phyloP scores from a whole-genome alignment of 2,329 filamentous ascomycete species.

The Aureobasidium leucospermi region DNA sequence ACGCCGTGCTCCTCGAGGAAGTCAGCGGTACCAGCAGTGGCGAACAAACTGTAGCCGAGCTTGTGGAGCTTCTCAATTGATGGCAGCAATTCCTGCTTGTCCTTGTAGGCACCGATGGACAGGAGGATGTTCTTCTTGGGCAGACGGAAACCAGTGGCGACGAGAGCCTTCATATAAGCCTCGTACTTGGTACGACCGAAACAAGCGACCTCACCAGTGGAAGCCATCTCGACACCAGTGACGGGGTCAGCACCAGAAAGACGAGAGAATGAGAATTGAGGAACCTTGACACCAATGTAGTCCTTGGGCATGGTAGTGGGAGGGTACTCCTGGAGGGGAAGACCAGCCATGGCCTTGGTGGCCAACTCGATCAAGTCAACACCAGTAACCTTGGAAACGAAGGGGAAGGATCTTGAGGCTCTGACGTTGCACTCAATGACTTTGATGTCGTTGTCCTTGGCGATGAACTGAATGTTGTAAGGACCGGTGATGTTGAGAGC shows the following conservation, averaged over 20 bases:
- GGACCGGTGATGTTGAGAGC: conserved; percentile 94
- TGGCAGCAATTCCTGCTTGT: conserved; percentile 95
- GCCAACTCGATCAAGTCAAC: conserved; percentile 98
- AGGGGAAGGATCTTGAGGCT: conserved; percentile 92
- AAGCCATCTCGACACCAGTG: conserved; percentile 97
- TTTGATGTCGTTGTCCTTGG: conserved; percentile 99
- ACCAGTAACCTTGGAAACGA: conserved; percentile 97
- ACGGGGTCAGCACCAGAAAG: conserved; percentile 94
- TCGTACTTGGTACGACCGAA: conserved; percentile 96
- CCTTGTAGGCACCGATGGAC: conserved; percentile 94
- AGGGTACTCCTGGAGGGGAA: conserved; percentile 77
- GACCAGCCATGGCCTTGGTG: conserved; percentile 88
- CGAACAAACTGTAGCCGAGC: conserved; percentile 91
- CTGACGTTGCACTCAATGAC: conserved; percentile 99
- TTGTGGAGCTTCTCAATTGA: conserved; percentile 84
- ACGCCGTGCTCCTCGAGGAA: conserved; percentile 91
- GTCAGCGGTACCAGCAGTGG: conserved; percentile 92
- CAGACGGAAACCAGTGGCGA: conserved; percentile 93
- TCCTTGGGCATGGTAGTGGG: conserved; percentile 65
- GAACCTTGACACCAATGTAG: conserved; percentile 94
- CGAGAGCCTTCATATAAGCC: conserved; percentile 90
- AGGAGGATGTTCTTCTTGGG: conserved; percentile 92
- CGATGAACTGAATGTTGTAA: conserved; percentile 99
- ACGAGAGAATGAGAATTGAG: conserved; percentile 97
- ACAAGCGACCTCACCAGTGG: conserved; percentile 94